Conservation (phyloP, 1,284 basidiomycete genomes). For the Ustilago sp. region DNA sequence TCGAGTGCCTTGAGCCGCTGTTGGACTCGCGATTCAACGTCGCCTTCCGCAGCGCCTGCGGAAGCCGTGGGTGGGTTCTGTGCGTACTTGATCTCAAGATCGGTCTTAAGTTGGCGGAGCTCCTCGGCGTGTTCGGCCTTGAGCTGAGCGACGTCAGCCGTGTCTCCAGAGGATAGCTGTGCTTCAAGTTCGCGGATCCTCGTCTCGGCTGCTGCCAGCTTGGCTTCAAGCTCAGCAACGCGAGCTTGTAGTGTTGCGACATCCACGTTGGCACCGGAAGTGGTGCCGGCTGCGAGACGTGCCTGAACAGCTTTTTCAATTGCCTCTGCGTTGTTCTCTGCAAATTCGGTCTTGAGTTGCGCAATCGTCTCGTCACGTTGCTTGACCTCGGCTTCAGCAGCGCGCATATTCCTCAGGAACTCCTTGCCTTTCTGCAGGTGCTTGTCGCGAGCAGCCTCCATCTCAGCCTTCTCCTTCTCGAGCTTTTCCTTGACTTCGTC, state of each 20-base stretch:
- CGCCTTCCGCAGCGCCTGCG: constrained; percentile 4
- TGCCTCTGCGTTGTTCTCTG: constrained; percentile 51
- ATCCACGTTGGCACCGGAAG: constrained; percentile 11
- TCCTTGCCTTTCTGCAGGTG: constrained; percentile 54
- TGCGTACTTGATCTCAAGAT: constrained; percentile 45
- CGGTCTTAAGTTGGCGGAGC: constrained; percentile 32
- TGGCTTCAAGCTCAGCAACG: constrained; percentile 60
- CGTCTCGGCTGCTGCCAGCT: constrained; percentile 46
- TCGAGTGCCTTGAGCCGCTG: constrained; percentile 48
- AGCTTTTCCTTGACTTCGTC: constrained; percentile 53
- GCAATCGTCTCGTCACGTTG: constrained; percentile 48
- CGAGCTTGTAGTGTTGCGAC: constrained; percentile 38
- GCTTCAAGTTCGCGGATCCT: constrained; percentile 51
- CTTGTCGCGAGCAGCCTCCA: constrained; percentile 33
- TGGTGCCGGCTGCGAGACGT: constrained; percentile 22
- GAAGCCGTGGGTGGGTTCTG: background rate
- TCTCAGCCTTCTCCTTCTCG: constrained; percentile 40
- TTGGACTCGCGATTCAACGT: constrained; percentile 49
- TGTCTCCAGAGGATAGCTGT: constrained; percentile 32
- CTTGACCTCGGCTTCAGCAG: constrained; percentile 54
- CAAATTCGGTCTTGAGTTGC: constrained; percentile 51
- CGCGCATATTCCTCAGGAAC: constrained; percentile 45
- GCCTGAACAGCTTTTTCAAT: constrained; percentile 58
- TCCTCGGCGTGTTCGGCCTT: constrained; percentile 46
- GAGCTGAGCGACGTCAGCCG: constrained; percentile 36